These are phyloP conservation scores for Eucommia ulmoides DNA, from an alignment of 257 asterid species.

Conservation along the genomic window DNA sequence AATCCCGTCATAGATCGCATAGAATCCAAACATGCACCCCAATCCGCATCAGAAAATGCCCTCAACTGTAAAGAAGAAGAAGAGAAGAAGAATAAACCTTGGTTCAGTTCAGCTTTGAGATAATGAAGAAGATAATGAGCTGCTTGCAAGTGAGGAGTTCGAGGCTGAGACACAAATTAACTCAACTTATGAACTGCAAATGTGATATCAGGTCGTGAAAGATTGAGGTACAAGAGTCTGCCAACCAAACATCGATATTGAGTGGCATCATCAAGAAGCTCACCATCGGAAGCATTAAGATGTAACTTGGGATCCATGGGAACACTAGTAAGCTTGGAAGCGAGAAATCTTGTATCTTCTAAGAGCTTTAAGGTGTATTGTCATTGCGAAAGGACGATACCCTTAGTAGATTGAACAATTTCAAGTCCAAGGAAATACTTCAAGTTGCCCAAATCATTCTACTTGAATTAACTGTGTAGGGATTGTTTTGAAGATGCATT, in stretches of 20 bases:
- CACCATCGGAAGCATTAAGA: neutral
- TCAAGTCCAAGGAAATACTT: neutral
- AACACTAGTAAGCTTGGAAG: neutral
- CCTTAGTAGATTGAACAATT: neutral
- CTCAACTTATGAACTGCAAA: neutral
- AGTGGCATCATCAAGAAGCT: neutral
- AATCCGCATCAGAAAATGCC: neutral
- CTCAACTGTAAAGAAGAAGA: neutral
- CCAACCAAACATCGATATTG: neutral
- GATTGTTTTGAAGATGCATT: neutral
- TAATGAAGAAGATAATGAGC: neutral
- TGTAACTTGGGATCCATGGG: neutral
- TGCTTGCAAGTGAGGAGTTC: neutral
- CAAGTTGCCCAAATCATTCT: neutral
- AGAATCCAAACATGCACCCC: neutral
- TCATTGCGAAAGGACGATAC: neutral
- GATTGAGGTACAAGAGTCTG: neutral
- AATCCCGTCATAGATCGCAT: neutral
- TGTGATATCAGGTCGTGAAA: neutral
- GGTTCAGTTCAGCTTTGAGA: neutral
- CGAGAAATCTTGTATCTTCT: neutral
- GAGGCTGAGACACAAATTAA: neutral
- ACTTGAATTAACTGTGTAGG: neutral
- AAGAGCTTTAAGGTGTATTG: neutral
- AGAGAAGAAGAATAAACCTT: neutral